A percentile compares a stretch with the other conserved stretches of the same genome.
These are phyloP conservation scores for Phlyctochytrium bullatum DNA, from an alignment of 192 early-diverging fungal species.

Conservation along the genomic window DNA sequence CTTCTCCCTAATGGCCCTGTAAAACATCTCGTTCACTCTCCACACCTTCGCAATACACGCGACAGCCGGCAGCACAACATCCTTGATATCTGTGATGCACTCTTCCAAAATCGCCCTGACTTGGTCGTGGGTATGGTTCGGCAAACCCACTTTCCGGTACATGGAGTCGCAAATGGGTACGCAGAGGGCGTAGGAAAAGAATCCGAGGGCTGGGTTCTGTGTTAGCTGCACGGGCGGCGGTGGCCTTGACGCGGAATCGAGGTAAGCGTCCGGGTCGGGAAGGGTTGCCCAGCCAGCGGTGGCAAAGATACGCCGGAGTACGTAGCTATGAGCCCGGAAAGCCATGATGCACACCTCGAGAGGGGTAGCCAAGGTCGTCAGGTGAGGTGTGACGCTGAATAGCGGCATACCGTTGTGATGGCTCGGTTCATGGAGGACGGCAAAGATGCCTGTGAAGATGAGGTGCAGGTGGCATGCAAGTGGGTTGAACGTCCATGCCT, in stretches of 20 bases:
- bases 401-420: neutral
- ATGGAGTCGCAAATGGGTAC: neutral
- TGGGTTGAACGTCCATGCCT: neutral
- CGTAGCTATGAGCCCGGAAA: neutral
- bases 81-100: neutral
- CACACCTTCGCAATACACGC: neutral
- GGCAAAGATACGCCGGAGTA: neutral
- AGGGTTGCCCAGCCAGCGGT: neutral
- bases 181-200: neutral
- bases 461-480: neutral
- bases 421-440: slow-evolving; percentile 3
- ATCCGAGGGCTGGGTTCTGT: neutral
- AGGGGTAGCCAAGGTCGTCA: neutral
- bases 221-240: neutral
- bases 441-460: neutral
- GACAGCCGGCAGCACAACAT: neutral
- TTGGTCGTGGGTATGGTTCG: neutral
- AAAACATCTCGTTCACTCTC: neutral
- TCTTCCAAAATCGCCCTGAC: neutral
- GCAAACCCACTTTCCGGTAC: too few species aligned
- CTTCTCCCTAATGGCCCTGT: neutral
- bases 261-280: neutral
- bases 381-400: neutral
- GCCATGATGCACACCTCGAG: neutral
- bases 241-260: neutral